Percentiles rank a stretch among this genome's conserved stretches.
These are phyloP conservation scores for Schwanniomyces yamadae DNA, from an alignment of 805 yeast species.

Conservation along the genomic window DNA sequence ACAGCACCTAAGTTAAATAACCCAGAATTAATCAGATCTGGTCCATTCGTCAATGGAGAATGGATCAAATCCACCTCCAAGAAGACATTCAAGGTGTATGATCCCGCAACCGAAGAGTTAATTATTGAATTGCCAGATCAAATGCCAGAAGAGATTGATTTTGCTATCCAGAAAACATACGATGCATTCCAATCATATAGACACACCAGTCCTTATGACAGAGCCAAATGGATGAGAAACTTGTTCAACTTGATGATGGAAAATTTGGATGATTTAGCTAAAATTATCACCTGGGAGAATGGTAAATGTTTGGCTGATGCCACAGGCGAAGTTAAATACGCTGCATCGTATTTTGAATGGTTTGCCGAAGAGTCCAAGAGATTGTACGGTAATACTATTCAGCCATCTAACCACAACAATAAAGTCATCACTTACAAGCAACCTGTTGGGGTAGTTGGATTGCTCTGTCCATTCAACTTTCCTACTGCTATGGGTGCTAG, in stretches of 20 bases:
- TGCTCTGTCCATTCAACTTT: slow-evolving; percentile 67
- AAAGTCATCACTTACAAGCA: slow-evolving; percentile 55
- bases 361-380: slow-evolving; percentile 57
- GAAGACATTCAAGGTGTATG: slow-evolving; percentile 36
- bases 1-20: slow-evolving; percentile 27
- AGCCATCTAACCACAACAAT: slow-evolving; percentile 50
- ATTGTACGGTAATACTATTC: slow-evolving; percentile 55
- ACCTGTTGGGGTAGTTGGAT: slow-evolving; percentile 64
- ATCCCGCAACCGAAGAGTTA: slow-evolving; percentile 40
- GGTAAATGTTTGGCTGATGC: slow-evolving; percentile 58
- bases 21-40: slow-evolving; percentile 29
- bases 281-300: slow-evolving; percentile 57
- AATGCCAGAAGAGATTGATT: slow-evolving; percentile 40
- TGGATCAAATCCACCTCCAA: slow-evolving; percentile 39
- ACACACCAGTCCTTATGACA: slow-evolving; percentile 48
- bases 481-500: slow-evolving; percentile 68
- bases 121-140: slow-evolving; percentile 45
- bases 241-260: slow-evolving; percentile 52
- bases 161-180: slow-evolving; percentile 48
- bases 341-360: slow-evolving; percentile 51
- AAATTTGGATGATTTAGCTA: slow-evolving; percentile 56
- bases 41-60: slow-evolving; percentile 39
- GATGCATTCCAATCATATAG: slow-evolving; percentile 47
- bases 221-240: slow-evolving; percentile 51
- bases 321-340: slow-evolving; percentile 55